Evolutionary conservation across 2,329 filamentous ascomycete genomes (phyloP).

Genomic region (Capronia coronata): DNA sequence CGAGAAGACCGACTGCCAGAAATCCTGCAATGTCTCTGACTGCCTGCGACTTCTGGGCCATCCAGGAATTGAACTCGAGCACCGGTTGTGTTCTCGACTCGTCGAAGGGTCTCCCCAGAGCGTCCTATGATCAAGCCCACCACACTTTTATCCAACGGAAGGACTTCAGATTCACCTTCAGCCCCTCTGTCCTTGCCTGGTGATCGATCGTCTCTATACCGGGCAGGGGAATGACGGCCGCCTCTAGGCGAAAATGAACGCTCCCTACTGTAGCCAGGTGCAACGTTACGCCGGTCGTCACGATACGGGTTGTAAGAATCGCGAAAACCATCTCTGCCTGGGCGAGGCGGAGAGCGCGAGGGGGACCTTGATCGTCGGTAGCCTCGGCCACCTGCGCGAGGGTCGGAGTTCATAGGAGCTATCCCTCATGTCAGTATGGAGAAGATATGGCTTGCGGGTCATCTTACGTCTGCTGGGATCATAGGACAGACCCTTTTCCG

Average conservation of each 20-base stretch:
- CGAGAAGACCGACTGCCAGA: constrained; percentile 65
- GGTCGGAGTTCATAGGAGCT: constrained; percentile 23
- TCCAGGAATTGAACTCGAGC: constrained; percentile 86
- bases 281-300: constrained; percentile 65
- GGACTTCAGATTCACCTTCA: constrained; percentile 71
- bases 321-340: constrained; percentile 62
- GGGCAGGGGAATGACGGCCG: constrained; percentile 40
- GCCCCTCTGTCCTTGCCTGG: constrained; percentile 41
- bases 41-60: constrained; percentile 62
- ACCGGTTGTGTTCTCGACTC: constrained; percentile 74
- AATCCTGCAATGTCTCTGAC: constrained; percentile 78
- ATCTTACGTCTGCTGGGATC: constrained; percentile 36
- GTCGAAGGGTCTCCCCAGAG: constrained; percentile 79
- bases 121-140: constrained; percentile 88
- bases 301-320: constrained; percentile 77
- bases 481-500: constrained; percentile 63
- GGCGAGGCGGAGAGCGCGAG: constrained; percentile 64
- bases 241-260: constrained; percentile 65
- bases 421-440: background rate
- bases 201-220: constrained; percentile 49
- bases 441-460: background rate
- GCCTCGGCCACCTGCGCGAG: constrained; percentile 40
- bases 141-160: constrained; percentile 77
- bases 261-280: constrained; percentile 57
- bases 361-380: constrained; percentile 59